A percentile compares a stretch with the other conserved stretches of the same genome.
Conservation (phyloP, 1,284 basidiomycete genomes). For the Lignosus rhinocerotis region DNA sequence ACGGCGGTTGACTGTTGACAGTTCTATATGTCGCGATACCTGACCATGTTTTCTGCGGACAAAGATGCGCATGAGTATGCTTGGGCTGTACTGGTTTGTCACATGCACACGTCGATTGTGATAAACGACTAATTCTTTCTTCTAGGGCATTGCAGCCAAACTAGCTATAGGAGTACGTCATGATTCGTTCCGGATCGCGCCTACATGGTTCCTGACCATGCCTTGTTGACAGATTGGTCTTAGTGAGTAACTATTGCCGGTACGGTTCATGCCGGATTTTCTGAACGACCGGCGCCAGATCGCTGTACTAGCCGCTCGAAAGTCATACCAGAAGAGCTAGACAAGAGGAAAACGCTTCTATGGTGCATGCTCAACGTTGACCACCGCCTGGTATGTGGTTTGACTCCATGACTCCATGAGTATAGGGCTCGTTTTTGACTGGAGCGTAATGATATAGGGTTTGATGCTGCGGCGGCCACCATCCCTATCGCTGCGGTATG, state of each 20-base stretch:
- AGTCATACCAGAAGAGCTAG: conserved; percentile 51
- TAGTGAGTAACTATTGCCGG: conserved; percentile 39
- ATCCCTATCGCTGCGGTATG: conserved; percentile 29
- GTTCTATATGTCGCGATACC: conserved; percentile 75
- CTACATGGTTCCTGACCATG: conserved; percentile 13
- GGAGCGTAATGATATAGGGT: conserved; percentile 21
- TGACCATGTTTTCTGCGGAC: conserved; percentile 67
- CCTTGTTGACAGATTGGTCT: conserved; percentile 51
- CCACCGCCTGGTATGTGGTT: conserved; percentile 44
- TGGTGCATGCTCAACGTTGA: conserved; percentile 61
- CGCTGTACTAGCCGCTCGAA: conserved; percentile 57
- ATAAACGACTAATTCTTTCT: neutral
- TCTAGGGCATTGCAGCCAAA: conserved; percentile 33
- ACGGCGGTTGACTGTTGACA: conserved; percentile 29
- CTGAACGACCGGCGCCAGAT: conserved; percentile 39
- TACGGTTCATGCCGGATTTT: neutral
- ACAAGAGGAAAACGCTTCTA: conserved; percentile 54
- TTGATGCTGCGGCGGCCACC: conserved; percentile 34
- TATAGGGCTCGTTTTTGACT: neutral
- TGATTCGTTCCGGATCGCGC: conserved; percentile 12
- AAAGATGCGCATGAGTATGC: conserved; percentile 67
- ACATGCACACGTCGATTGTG: conserved; percentile 31
- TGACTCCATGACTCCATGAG: neutral
- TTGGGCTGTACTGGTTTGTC: conserved; percentile 62
- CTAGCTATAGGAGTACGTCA: conserved; percentile 54